Percentiles rank a stretch among this genome's conserved stretches.
Evolutionary conservation across 768 basidiomycete species (phyloP).

Genomic region (Lentinula edodes): DNA sequence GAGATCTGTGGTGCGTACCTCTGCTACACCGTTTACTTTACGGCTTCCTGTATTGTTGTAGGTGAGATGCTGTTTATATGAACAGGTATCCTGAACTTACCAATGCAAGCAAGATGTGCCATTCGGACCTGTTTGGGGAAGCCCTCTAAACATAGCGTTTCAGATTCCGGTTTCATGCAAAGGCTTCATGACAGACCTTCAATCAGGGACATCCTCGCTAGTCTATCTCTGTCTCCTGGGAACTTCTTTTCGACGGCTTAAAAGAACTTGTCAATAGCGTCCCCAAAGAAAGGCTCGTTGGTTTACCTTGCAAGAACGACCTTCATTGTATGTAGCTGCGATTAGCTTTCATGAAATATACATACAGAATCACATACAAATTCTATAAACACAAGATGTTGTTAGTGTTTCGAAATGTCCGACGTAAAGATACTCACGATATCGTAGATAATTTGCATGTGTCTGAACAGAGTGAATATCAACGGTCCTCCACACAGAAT

Average conservation of each 20-base stretch:
- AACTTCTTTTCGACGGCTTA: slow-evolving; percentile 82
- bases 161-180: background rate
- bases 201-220: slow-evolving; percentile 87
- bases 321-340: slow-evolving; percentile 9
- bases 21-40: slow-evolving; percentile 95
- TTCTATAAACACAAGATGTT: background rate
- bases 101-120: slow-evolving; percentile 90
- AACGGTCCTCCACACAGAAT: background rate
- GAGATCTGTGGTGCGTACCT: slow-evolving; percentile 33
- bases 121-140: slow-evolving; percentile 82
- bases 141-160: slow-evolving; percentile 50
- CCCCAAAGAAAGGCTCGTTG: background rate
- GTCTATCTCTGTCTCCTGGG: slow-evolving; percentile 78
- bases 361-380: background rate
- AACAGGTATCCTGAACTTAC: slow-evolving; percentile 19
- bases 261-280: background rate
- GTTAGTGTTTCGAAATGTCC: background rate
- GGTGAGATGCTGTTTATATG: background rate
- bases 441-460: slow-evolving; percentile 90
- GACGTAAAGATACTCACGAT: slow-evolving; percentile 46
- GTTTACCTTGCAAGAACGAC: slow-evolving; percentile 66
- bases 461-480: slow-evolving; percentile 30
- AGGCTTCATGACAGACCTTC: slow-evolving; percentile 47
- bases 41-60: slow-evolving; percentile 47
- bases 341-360: background rate